These are phyloP conservation scores for Dillenia suffruticosa DNA, from an alignment of 164 flowering plant species.

Conservation along the genomic window DNA sequence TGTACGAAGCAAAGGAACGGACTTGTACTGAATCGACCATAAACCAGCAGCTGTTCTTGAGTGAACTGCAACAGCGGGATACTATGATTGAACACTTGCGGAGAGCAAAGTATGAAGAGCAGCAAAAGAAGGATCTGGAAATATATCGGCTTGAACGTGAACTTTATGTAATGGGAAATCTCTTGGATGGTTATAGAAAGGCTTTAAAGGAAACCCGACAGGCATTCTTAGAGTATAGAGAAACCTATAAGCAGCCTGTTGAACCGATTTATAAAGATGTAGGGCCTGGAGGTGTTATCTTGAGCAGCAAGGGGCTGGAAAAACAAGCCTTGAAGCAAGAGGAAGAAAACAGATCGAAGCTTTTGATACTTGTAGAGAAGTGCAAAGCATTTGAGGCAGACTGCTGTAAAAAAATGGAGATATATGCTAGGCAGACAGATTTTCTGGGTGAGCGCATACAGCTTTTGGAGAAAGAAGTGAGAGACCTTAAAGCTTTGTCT, in stretches of 20 bases:
- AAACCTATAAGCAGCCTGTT: slow-evolving; percentile 35
- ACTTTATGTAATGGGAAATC: slow-evolving; percentile 47
- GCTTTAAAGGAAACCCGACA: slow-evolving; percentile 57
- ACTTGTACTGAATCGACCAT: slow-evolving; percentile 22
- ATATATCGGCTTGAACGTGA: slow-evolving; percentile 54
- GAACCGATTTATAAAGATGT: slow-evolving; percentile 80
- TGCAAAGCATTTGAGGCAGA: slow-evolving; percentile 27
- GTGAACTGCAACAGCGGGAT: slow-evolving; percentile 50
- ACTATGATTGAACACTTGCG: slow-evolving; percentile 36
- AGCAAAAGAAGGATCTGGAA: slow-evolving; percentile 43
- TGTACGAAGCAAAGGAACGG: slow-evolving; percentile 47
- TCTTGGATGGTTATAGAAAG: slow-evolving; percentile 63
- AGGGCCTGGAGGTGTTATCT: slow-evolving; percentile 66
- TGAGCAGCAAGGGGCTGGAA: slow-evolving; percentile 53
- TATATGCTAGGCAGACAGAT: slow-evolving; percentile 13
- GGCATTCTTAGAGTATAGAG: slow-evolving; percentile 61
- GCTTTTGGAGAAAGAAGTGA: slow-evolving; percentile 19
- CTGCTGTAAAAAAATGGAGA: slow-evolving; percentile 23
- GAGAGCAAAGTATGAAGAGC: slow-evolving; percentile 35
- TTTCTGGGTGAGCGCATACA: slow-evolving; percentile 20
- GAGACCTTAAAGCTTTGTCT: slow-evolving; percentile 24
- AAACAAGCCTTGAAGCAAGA: slow-evolving; percentile 44
- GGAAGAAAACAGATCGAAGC: slow-evolving; percentile 54
- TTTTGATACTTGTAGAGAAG: slow-evolving; percentile 28
- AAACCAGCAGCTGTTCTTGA: slow-evolving; percentile 34